Evolutionary conservation across 768 basidiomycete genomes (phyloP).

Genomic region (Suillus clintonianus): DNA sequence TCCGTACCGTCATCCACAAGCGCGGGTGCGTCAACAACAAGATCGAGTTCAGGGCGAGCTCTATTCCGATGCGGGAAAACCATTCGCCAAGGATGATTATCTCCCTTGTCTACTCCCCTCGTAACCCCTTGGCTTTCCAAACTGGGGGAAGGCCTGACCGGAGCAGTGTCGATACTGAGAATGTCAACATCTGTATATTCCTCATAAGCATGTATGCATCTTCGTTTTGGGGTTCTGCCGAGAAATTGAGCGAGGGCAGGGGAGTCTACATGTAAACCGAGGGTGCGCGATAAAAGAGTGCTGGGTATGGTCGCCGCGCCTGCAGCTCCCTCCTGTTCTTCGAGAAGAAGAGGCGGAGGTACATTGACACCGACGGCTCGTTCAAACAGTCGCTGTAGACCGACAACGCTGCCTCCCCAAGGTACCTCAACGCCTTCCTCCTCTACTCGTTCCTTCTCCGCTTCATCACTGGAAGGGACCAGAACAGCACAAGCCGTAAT

Average conservation of each 20-base stretch:
- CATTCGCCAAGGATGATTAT: conserved; percentile 34
- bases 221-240: conserved; percentile 43
- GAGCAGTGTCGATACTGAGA: conserved; percentile 12
- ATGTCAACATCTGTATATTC: conserved; percentile 39
- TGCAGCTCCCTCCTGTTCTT: neutral
- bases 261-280: conserved; percentile 53
- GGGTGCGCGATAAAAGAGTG: conserved; percentile 46
- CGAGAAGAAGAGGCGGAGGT: conserved; percentile 10
- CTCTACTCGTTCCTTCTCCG: conserved; percentile 38
- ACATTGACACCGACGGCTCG: conserved; percentile 45
- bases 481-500: conserved; percentile 45
- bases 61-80: conserved; percentile 41
- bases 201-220: conserved; percentile 39
- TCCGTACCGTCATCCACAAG: conserved; percentile 18
- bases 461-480: conserved; percentile 32
- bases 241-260: conserved; percentile 53
- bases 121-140: neutral
- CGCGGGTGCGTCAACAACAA: conserved; percentile 15
- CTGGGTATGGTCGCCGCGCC: conserved; percentile 21
- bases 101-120: neutral
- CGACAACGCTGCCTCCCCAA: conserved; percentile 40
- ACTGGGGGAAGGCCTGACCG: neutral
- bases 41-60: conserved; percentile 41
- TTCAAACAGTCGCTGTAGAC: conserved; percentile 49
- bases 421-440: conserved; percentile 38